Conservation (phyloP, 2,329 filamentous ascomycete species). For the Annulohypoxylon truncatum region DNA sequence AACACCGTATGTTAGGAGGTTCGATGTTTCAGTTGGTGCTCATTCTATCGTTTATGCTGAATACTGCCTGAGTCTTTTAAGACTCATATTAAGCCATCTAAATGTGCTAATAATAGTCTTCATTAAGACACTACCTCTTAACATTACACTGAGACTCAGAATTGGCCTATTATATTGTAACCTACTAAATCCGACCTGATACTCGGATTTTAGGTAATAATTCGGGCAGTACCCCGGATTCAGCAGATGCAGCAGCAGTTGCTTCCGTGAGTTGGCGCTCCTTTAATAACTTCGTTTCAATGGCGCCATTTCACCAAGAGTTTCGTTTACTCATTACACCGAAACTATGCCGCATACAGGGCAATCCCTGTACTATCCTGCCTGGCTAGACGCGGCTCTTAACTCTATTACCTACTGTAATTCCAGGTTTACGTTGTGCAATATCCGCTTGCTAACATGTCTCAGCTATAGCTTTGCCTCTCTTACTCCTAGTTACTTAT, state of each 20-base stretch:
- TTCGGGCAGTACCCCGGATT: conserved; percentile 14
- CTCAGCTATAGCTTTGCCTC: neutral
- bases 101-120: neutral
- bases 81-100: neutral
- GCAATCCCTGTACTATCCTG: neutral
- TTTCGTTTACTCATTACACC: conserved; percentile 26
- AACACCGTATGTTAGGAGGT: neutral
- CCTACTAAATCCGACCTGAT: neutral
- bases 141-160: neutral
- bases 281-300: conserved; percentile 23
- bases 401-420: neutral
- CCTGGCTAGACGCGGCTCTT: conserved; percentile 29
- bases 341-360: conserved; percentile 31
- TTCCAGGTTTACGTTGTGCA: neutral
- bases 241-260: neutral
- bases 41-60: neutral
- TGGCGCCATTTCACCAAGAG: conserved; percentile 33
- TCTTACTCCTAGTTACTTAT: neutral
- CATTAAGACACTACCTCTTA: neutral
- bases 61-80: neutral
- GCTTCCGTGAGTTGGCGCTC: neutral
- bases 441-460: neutral
- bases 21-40: neutral
- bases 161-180: neutral
- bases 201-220: neutral